Evolutionary conservation across 2,329 filamentous ascomycete genomes (phyloP).

Genomic region (Dactylellina cionopaga): DNA sequence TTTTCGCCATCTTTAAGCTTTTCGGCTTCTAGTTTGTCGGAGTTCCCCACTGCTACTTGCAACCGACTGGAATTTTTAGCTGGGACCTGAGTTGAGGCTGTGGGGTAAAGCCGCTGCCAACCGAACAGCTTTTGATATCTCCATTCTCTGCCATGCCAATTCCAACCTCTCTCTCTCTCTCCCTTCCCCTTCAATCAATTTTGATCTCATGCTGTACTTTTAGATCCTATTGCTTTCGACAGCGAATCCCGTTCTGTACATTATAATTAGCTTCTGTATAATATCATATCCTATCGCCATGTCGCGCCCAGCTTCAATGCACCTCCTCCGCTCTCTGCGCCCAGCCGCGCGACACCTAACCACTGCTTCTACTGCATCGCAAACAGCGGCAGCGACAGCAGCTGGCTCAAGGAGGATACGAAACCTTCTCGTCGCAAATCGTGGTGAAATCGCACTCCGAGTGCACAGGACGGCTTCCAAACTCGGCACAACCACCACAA

Average conservation of each 20-base stretch:
- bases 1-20: too few relatives aligned
- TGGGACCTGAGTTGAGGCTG: background rate
- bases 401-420: slow-evolving; percentile 47
- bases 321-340: slow-evolving; percentile 45
- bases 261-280: slow-evolving; percentile 18
- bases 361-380: slow-evolving; percentile 4
- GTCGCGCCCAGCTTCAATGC: slow-evolving; percentile 45
- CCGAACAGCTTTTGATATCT: background rate
- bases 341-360: slow-evolving; percentile 23
- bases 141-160: background rate
- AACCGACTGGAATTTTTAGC: background rate
- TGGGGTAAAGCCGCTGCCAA: slow-evolving; percentile 43
- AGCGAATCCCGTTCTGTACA: background rate
- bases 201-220: background rate
- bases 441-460: slow-evolving; percentile 94
- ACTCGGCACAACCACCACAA: slow-evolving; percentile 91
- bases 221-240: background rate
- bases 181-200: background rate
- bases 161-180: background rate
- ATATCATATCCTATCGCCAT: slow-evolving; percentile 7
- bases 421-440: slow-evolving; percentile 93
- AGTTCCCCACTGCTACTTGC: slow-evolving; percentile 13
- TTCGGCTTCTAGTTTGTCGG: background rate
- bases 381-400: background rate
- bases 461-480: slow-evolving; percentile 87